Base-by-base conservation (phyloP, 148 eudicot species). In the Amaranthus cruentus region DNA sequence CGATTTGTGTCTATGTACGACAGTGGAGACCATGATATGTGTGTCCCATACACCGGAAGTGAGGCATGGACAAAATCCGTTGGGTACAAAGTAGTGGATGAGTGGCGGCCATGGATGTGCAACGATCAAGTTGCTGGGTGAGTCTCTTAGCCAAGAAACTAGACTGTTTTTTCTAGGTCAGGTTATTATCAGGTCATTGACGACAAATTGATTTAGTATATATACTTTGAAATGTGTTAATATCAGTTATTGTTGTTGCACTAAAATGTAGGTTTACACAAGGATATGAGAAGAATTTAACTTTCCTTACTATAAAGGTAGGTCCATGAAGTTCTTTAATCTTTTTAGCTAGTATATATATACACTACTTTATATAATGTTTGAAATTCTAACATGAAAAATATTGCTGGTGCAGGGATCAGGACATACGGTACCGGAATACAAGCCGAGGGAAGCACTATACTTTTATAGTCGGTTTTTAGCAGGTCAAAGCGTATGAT, bases 1-100 rank as follows among this genome's bases (percentile, higher is more conserved):
- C 38, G 38, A 7, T 44, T 42, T n/a, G 18, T 68, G 65, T 69
- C 0, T 12, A 43, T 13, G 70, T 68, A 12, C 78, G 68, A 75
- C 92, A 96, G 99, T 46, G 99, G 99, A 13, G 99, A 96, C 72
- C 96, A 96, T 76, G 99, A 96, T 78, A 88, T 96, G 99, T 88
- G 94, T 72, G 99, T 96, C 44, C 99, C 99, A 11, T 96, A 69
- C 75, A 96, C 97, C 42, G 99, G 99, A 46, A 90, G 87, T 53
- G 88, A 92, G 82, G 92, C 97, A 59, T 96, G 99, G 99, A 90
- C 94, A 21, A 85, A 87, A 71, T 90, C 99, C 44, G n/a, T 96
- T 42, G 99, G 99, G 47, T 92, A 92, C 77, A 84, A 90, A 73
- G 82, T 83, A 51, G 77, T 85, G 12, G 97, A 90, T 10, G 90